Percentiles rank a stretch among this genome's conserved stretches.
Conservation (phyloP, 352 stramenopile genomes). For the Globisporangium radiosum region DNA sequence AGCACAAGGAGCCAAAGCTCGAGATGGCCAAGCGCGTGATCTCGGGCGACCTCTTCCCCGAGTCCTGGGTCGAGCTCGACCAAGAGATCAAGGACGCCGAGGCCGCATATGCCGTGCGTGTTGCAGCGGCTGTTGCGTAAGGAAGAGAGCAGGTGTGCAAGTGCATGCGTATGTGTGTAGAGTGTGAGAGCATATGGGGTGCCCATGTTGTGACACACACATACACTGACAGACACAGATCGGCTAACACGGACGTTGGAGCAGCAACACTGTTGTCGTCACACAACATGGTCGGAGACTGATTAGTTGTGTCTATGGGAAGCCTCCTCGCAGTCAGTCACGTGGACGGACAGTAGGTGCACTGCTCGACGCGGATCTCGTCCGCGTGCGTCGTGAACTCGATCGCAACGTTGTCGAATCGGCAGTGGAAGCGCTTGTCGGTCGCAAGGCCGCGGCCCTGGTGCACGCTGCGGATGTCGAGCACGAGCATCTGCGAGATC, state of each 20-base stretch:
- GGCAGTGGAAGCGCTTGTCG: constrained; percentile 60
- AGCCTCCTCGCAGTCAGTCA: constrained; percentile 1
- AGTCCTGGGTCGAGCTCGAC: constrained; percentile 99
- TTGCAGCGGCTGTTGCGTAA: background rate
- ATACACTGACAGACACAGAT: no score
- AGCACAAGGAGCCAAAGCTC: constrained; percentile 99
- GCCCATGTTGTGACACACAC: no score
- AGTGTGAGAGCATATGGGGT: no score
- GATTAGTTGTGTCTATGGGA: background rate
- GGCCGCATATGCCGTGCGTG: constrained; percentile 9
- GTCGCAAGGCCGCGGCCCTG: constrained; percentile 53
- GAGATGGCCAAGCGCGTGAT: constrained; percentile 99
- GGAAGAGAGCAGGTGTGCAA: background rate
- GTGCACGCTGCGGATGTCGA: constrained; percentile 81
- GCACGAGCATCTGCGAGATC: constrained; percentile 75
- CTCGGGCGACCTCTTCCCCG: constrained; percentile 93
- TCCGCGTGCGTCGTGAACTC: constrained; percentile 68
- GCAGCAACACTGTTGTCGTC: background rate
- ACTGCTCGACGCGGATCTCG: constrained; percentile 57
- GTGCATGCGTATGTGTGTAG: no score
- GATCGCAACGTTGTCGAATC: constrained; percentile 71
- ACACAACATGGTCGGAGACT: no score
- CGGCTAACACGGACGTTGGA: no score
- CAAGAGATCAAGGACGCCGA: constrained; percentile 90
- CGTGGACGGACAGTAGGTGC: constrained; percentile 21